Base-by-base conservation (phyloP, 805 yeast genomes). In the Ogataea pilisensis region DNA sequence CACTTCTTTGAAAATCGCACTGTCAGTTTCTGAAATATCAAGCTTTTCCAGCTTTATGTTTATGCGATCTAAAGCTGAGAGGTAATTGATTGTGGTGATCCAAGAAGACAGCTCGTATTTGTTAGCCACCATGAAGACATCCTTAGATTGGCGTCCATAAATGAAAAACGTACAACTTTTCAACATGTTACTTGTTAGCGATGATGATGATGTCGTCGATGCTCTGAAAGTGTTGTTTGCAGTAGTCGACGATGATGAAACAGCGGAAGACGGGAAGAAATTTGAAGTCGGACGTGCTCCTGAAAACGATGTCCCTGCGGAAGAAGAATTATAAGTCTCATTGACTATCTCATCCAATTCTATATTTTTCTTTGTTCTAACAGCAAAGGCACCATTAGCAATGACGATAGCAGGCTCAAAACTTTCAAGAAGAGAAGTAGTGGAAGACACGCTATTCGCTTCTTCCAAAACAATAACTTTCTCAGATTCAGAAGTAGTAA, bases 51-150 rank as follows among this genome's bases (percentile, higher is more conserved):
- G 21, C 42, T 47, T 51, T 51, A 40, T 35, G 30, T 25, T 64
- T 44, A 44, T 60, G 1, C 71, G 60, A 28, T 68, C 69, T 40
- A 76, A 56, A 0, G 81, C 68, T 1, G 80, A 69, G 7, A 75
- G 63, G 47, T 66, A 72, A 48, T 80, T 79, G 51, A 80, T 75
- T 7, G 74, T 58, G 26, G 64, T 66, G 30, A 81, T 69, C 90
- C 90, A 83, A 18, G 73, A 72, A n/a, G 60, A 53, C 59, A 73
- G 62, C 31, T 79, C 85, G 18, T 60, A 59, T n/a, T 57, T 55
- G 18, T 63, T 61, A 6, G 55, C 60, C 12, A 79, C 76, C 50
- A 63, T 63, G 53, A 69, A 73, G 2, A 62, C 51, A 31, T 61
- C 64, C 39, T 64, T 69, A 25, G 69, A 63, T 36, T 63, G 65